Conservation (phyloP, 139 green algal genomes). For the Chlorella sorokiniana region DNA sequence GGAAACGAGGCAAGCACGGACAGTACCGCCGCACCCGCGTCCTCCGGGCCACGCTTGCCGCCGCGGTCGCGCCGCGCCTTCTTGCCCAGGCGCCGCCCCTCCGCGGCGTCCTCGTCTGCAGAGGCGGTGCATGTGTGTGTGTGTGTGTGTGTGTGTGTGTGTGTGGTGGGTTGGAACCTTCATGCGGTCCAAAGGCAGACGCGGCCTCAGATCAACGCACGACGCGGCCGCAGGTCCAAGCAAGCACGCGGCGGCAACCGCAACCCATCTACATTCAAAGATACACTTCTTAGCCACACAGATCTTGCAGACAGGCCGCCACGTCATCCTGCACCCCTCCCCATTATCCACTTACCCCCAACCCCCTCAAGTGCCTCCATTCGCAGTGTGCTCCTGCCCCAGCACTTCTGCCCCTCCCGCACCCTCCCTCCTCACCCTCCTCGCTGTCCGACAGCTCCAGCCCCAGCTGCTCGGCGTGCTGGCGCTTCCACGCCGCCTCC, state of each 20-base stretch:
- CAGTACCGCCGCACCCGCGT: neutral
- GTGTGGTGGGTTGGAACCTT: too few species aligned
- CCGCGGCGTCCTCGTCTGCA: slow-evolving; percentile 32
- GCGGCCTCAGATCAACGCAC: too few species aligned
- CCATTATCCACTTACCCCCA: neutral
- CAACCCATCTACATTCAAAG: too few species aligned
- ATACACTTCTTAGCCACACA: too few species aligned
- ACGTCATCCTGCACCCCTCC: neutral
- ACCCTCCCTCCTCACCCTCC: slow-evolving; percentile 1
- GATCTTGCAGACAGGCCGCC: too few species aligned
- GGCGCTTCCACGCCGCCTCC: slow-evolving; percentile 60
- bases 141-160: too few species aligned
- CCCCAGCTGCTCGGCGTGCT: slow-evolving; percentile 56
- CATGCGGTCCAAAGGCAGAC: too few species aligned
- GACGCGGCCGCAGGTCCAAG: too few species aligned
- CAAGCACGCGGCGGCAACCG: too few species aligned
- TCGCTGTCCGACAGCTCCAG: slow-evolving; percentile 51
- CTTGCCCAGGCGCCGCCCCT: slow-evolving; percentile 33
- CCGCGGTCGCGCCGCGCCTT: slow-evolving; percentile 11
- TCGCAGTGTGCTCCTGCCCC: neutral
- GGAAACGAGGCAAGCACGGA: too few species aligned
- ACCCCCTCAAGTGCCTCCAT: neutral
- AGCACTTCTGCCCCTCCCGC: neutral
- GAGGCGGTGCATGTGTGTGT: too few species aligned
- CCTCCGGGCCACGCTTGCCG: neutral